phyloP scores from a whole-genome alignment of 139 green algal species.

The Volvox africanus region DNA sequence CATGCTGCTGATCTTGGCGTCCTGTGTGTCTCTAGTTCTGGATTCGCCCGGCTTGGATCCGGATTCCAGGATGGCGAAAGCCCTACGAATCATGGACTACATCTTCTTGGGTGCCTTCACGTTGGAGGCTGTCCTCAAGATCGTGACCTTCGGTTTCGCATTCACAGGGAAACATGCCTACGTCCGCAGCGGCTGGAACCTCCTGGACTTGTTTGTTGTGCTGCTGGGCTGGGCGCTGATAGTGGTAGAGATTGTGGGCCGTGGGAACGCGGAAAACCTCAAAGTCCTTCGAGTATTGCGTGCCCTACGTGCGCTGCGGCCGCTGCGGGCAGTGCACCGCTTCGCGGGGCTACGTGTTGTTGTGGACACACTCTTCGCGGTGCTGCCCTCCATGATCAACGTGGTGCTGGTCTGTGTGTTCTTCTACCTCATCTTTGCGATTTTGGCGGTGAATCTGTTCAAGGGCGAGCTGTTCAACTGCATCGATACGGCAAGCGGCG shows the following conservation, averaged over 20 bases:
- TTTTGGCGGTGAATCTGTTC: slow-evolving; percentile 76
- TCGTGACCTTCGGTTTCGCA: slow-evolving; percentile 71
- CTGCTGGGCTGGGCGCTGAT: slow-evolving; percentile 49
- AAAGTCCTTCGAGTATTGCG: slow-evolving; percentile 58
- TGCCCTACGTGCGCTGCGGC: slow-evolving; percentile 71
- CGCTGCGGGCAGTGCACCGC: slow-evolving; percentile 69
- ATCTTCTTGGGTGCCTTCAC: slow-evolving; percentile 74
- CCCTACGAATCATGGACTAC: slow-evolving; percentile 56
- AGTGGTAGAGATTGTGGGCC: background rate
- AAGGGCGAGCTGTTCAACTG: slow-evolving; percentile 49
- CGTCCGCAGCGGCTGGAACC: slow-evolving; percentile 79
- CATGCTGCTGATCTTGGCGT: slow-evolving; percentile 71
- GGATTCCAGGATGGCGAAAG: slow-evolving; percentile 44
- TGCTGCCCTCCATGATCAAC: slow-evolving; percentile 70
- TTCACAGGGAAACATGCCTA: slow-evolving; percentile 71
- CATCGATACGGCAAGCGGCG: slow-evolving; percentile 30
- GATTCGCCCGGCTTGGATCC: slow-evolving; percentile 65
- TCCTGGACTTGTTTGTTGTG: slow-evolving; percentile 59
- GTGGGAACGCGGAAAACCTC: slow-evolving; percentile 12
- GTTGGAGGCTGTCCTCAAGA: slow-evolving; percentile 78
- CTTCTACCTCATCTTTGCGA: slow-evolving; percentile 79
- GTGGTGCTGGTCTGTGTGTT: slow-evolving; percentile 74
- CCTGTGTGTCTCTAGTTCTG: slow-evolving; percentile 70
- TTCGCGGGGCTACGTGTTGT: slow-evolving; percentile 72
- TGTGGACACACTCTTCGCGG: slow-evolving; percentile 74